A percentile compares a stretch with the other conserved stretches of the same genome.
Evolutionary conservation across 1,139 yeast species (phyloP).

Genomic region (Blastobotrys petasosporus): DNA sequence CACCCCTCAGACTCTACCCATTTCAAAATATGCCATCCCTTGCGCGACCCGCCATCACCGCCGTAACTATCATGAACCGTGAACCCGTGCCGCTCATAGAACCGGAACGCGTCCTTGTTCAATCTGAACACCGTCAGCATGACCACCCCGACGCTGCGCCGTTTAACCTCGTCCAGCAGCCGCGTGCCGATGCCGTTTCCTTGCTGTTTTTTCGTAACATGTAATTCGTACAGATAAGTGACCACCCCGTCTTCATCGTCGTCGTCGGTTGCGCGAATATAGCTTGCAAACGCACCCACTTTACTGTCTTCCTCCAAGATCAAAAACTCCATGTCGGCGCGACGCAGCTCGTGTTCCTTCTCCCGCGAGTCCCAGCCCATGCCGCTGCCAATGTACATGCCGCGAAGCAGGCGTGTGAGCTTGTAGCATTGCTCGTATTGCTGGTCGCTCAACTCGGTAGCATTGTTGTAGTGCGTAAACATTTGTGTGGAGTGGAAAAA

Average conservation of each 20-base stretch:
- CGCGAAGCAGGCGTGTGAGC: conserved; percentile 25
- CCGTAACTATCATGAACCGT: conserved; percentile 1
- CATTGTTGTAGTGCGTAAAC: too few species aligned
- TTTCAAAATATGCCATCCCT: too few species aligned
- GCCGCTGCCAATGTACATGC: conserved; percentile 34
- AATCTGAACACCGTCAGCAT: conserved; percentile 28
- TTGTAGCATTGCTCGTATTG: conserved; percentile 23
- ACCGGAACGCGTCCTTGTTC: conserved; percentile 25
- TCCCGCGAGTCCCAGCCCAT: conserved; percentile 39
- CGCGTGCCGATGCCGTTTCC: conserved; percentile 35
- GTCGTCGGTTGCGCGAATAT: conserved; percentile 24
- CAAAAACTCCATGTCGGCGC: conserved; percentile 40
- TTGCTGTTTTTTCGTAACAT: conserved; percentile 37
- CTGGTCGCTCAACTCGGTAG: background rate
- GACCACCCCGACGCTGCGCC: conserved; percentile 8
- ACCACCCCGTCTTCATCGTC: conserved; percentile 27
- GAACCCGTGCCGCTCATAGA: conserved; percentile 25
- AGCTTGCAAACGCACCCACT: conserved; percentile 42
- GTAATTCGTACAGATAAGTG: conserved; percentile 52
- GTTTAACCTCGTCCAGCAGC: conserved; percentile 31
- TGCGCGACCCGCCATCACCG: too few species aligned
- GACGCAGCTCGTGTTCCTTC: conserved; percentile 44
- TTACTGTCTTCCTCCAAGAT: conserved; percentile 6
- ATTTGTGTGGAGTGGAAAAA: too few species aligned
- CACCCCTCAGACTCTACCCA: too few species aligned